Evolutionary conservation across 192 early-diverging fungal species (phyloP).

Genomic region (Mortierella hygrophila): DNA sequence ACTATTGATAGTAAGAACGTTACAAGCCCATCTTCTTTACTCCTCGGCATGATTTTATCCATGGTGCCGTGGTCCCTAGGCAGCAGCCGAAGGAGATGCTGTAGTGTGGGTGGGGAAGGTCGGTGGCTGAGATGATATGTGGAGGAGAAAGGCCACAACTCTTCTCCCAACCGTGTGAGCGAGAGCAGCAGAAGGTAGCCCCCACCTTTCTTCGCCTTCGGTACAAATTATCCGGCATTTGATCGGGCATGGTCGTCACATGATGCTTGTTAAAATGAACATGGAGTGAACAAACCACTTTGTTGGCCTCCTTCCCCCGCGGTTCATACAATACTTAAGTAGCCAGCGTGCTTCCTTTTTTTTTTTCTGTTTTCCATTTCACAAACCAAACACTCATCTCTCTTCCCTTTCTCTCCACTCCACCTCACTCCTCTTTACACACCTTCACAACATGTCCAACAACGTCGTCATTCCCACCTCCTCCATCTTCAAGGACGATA

Average conservation of each 20-base stretch:
- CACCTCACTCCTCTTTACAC: background rate
- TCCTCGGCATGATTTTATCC: slow-evolving; percentile 1
- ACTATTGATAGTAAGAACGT: too few relatives aligned
- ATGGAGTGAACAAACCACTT: background rate
- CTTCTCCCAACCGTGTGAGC: background rate
- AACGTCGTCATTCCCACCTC: slow-evolving; percentile 39
- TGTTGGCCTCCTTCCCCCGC: background rate
- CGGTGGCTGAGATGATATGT: background rate
- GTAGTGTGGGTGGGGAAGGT: background rate
- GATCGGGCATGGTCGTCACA: background rate
- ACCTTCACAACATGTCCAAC: slow-evolving; percentile 25
- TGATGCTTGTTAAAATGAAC: background rate
- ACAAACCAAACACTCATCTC: background rate
- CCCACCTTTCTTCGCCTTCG: too few relatives aligned
- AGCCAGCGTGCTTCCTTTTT: background rate
- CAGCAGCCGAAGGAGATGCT: background rate
- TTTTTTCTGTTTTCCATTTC: slow-evolving; percentile 40
- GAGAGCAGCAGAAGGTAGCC: background rate
- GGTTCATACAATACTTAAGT: background rate
- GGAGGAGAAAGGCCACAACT: background rate
- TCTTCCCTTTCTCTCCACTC: slow-evolving; percentile 11
- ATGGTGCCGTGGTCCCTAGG: background rate
- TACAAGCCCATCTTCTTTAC: background rate
- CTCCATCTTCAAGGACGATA: slow-evolving; percentile 57
- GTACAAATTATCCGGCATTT: background rate